Percentiles rank a stretch among this genome's conserved stretches.
phyloP scores from a whole-genome alignment of 2,329 filamentous ascomycete species.

The Aspergillus versicolor region DNA sequence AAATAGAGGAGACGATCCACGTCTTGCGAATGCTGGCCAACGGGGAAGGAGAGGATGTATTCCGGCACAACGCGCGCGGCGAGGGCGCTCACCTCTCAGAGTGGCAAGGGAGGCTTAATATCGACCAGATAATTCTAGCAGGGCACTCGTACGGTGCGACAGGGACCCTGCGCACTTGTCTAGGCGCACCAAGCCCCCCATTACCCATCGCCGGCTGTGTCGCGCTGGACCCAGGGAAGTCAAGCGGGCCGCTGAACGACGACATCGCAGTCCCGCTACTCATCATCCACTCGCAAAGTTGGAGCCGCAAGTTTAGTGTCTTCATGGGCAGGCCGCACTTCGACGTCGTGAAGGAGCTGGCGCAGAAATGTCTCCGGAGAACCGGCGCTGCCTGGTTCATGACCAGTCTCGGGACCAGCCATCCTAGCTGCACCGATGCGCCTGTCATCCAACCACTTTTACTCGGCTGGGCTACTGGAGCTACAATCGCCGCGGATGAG shows the following conservation, averaged over 20 bases:
- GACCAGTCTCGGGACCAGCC: background rate
- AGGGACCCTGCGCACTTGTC: background rate
- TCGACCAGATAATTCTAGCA: background rate
- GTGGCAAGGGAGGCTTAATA: background rate
- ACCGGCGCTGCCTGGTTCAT: conserved; percentile 1
- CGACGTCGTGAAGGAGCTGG: background rate
- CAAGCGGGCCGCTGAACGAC: background rate
- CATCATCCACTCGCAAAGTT: background rate
- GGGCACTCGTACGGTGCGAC: background rate
- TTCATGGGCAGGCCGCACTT: background rate
- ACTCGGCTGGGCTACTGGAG: background rate
- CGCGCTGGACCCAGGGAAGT: background rate
- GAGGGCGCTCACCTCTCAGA: background rate
- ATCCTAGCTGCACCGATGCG: background rate
- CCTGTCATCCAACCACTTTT: background rate
- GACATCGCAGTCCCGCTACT: background rate
- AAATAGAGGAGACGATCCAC: background rate
- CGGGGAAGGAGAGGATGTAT: background rate
- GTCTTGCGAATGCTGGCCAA: background rate
- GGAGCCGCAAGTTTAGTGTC: background rate
- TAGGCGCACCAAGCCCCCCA: no score
- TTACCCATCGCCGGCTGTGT: background rate
- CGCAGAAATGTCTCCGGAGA: background rate
- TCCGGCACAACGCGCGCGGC: background rate
- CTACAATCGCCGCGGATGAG: background rate